These are phyloP conservation scores for Alternaria conjuncta DNA, from an alignment of 2,329 filamentous ascomycete genomes.

Conservation along the genomic window DNA sequence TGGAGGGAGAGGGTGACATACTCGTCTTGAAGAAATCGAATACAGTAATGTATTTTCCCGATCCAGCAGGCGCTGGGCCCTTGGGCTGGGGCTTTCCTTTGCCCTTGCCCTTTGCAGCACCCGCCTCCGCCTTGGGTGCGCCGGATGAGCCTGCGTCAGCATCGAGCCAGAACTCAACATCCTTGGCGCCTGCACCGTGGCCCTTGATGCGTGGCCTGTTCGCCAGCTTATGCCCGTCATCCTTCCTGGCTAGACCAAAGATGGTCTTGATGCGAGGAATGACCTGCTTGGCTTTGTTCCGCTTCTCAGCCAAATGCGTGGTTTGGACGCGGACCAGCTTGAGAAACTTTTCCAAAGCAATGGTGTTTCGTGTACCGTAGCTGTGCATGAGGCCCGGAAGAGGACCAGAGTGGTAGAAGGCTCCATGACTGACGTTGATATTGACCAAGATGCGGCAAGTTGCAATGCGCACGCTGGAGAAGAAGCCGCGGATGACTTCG, in stretches of 20 bases:
- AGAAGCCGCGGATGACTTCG: conserved; percentile 65
- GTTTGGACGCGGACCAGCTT: conserved; percentile 45
- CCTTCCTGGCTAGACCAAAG: conserved; percentile 44
- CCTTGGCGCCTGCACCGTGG: conserved; percentile 27
- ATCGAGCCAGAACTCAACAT: conserved; percentile 33
- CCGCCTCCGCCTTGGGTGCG: conserved; percentile 8
- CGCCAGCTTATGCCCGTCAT: conserved; percentile 41
- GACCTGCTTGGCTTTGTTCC: conserved; percentile 40
- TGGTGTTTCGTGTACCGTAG: conserved; percentile 20
- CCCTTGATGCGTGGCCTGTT: conserved; percentile 19
- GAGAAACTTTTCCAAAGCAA: conserved; percentile 45
- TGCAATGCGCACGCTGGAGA: conserved; percentile 63
- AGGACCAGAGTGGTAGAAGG: conserved; percentile 59
- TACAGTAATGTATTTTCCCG: conserved; percentile 27
- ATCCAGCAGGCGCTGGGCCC: conserved; percentile 1
- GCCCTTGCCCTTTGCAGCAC: conserved; percentile 13
- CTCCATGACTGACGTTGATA: conserved; percentile 64
- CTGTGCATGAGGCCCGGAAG: conserved; percentile 40
- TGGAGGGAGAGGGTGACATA: not conserved
- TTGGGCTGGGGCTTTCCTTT: conserved; percentile 11
- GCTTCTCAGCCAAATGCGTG: conserved; percentile 44
- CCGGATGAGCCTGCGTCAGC: not conserved
- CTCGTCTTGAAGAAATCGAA: conserved; percentile 26
- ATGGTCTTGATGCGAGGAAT: conserved; percentile 51
- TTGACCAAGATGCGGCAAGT: conserved; percentile 65